Evolutionary conservation across 140 eudicot genomes (phyloP).

Genomic region (Ambrosia hybrid): DNA sequence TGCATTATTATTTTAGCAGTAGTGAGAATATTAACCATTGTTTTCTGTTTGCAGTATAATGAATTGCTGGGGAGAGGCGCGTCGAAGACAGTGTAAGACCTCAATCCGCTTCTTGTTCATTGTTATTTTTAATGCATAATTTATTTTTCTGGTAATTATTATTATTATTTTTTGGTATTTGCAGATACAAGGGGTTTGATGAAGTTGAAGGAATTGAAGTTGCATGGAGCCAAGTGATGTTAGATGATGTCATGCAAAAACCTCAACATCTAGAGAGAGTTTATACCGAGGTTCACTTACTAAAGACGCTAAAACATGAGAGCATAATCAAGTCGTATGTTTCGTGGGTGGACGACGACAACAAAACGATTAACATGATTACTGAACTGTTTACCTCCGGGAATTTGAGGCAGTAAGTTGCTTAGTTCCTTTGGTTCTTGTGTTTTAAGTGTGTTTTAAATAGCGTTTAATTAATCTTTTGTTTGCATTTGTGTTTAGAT

Average conservation of each 20-base stretch:
- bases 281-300: conserved; percentile 30
- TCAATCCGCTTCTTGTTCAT: not conserved
- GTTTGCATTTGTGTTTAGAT: no score
- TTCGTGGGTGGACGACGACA: conserved; percentile 44
- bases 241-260: conserved; percentile 30
- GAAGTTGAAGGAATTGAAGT: conserved; percentile 44
- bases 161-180: not conserved
- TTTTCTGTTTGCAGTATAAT: conserved; percentile 35
- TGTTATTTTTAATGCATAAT: not conserved
- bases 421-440: not conserved
- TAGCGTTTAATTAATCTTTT: not conserved
- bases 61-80: conserved; percentile 45
- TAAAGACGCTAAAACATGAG: not conserved
- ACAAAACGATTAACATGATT: conserved; percentile 36
- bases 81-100: conserved; percentile 39
- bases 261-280: conserved; percentile 37
- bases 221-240: conserved; percentile 38
- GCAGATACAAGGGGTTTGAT: conserved; percentile 41
- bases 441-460: not conserved
- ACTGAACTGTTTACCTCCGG: conserved; percentile 33
- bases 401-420: conserved; percentile 50
- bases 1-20: no score
- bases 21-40: not conserved
- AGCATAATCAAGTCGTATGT: conserved; percentile 29
- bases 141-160: no score